A percentile compares a stretch with the other conserved stretches of the same genome.
Conservation (phyloP, 2,329 filamentous ascomycete species). For the Neonectria neomacrospora region DNA sequence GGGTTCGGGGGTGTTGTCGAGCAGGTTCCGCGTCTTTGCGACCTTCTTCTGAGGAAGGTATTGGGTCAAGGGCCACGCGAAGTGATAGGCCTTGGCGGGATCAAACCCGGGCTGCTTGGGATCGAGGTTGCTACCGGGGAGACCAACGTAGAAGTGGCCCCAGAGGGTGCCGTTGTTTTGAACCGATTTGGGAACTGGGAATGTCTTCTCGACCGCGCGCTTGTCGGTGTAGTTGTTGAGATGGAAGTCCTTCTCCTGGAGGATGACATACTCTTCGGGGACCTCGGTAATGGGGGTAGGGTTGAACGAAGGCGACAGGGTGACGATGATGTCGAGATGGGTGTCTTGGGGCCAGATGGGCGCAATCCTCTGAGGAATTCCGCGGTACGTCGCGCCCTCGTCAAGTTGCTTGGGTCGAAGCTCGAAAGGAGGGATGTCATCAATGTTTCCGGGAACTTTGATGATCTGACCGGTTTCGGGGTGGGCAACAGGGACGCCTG, state of each 20-base stretch:
- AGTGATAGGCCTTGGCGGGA: conserved; percentile 80
- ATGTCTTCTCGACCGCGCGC: conserved; percentile 79
- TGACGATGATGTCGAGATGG: conserved; percentile 83
- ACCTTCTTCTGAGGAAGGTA: conserved; percentile 93
- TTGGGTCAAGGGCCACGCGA: conserved; percentile 85
- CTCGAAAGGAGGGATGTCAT: conserved; percentile 71
- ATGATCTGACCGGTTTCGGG: conserved; percentile 62
- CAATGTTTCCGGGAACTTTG: conserved; percentile 64
- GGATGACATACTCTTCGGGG: conserved; percentile 74
- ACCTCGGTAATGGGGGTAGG: conserved; percentile 74
- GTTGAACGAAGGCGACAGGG: conserved; percentile 79
- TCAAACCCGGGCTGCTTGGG: conserved; percentile 79
- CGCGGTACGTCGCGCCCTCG: conserved; percentile 71
- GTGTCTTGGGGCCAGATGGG: conserved; percentile 90
- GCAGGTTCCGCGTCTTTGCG: conserved; percentile 85
- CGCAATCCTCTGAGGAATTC: conserved; percentile 76
- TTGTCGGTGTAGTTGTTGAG: conserved; percentile 83
- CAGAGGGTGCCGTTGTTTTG: conserved; percentile 94
- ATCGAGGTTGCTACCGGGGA: conserved; percentile 80
- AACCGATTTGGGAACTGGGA: conserved; percentile 80
- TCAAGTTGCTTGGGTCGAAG: conserved; percentile 70
- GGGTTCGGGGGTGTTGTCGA: conserved; percentile 62
- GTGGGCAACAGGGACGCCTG: conserved; percentile 60
- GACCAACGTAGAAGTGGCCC: conserved; percentile 91
- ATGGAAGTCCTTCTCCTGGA: conserved; percentile 83